Conservation (phyloP, 2,329 filamentous ascomycete species). For the Penicillium sumatraense region DNA sequence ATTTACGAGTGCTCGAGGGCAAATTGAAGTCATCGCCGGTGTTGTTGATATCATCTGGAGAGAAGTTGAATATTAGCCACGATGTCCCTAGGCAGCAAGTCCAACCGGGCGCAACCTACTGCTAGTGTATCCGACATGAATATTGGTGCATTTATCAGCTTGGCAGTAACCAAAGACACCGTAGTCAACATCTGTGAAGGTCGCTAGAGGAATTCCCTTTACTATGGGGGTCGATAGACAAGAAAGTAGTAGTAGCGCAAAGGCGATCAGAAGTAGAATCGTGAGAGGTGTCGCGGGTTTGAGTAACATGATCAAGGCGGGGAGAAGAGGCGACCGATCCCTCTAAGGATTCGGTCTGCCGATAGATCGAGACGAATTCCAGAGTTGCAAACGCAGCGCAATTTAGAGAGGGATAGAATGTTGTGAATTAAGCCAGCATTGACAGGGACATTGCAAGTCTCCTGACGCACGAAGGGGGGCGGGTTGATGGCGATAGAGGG, state of each 20-base stretch:
- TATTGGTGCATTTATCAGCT: conserved; percentile 65
- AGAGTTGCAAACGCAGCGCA: conserved; percentile 8
- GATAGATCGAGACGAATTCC: conserved; percentile 9
- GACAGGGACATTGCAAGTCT: conserved; percentile 17
- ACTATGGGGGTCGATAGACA: conserved; percentile 92
- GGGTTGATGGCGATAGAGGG: not conserved
- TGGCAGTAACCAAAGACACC: conserved; percentile 92
- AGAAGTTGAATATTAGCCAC: conserved; percentile 9
- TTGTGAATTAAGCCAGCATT: conserved; percentile 17
- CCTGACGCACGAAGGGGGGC: conserved; percentile 8
- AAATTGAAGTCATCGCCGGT: conserved; percentile 62
- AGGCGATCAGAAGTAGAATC: conserved; percentile 81
- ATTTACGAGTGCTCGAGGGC: conserved; percentile 67
- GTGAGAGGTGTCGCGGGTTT: conserved; percentile 91
- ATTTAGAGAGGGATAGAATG: not conserved
- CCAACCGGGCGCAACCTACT: conserved; percentile 59
- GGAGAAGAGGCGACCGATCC: conserved; percentile 12
- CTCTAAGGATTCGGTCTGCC: conserved; percentile 5
- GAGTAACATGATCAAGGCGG: conserved; percentile 64
- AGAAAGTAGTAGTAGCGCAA: conserved; percentile 81
- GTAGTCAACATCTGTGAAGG: conserved; percentile 76
- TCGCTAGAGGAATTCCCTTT: conserved; percentile 79
- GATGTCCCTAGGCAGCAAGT: conserved; percentile 11
- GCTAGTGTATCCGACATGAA: conserved; percentile 84
- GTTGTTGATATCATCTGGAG: conserved; percentile 41